phyloP scores from a whole-genome alignment of 2,329 filamentous ascomycete species.

The Myriosclerotinia curreyana region DNA sequence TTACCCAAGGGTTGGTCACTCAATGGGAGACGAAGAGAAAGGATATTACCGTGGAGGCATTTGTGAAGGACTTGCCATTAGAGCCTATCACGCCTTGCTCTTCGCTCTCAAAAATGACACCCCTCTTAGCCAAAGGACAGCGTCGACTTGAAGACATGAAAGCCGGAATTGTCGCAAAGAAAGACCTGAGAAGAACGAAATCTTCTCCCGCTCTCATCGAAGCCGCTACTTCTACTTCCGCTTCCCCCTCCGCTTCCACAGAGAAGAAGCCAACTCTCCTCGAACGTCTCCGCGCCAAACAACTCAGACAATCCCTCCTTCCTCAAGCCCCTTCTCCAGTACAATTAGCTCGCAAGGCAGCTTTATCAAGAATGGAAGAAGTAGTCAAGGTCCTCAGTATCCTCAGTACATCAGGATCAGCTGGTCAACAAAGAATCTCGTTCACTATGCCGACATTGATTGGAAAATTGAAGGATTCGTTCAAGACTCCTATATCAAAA shows the following conservation, averaged over 20 bases:
- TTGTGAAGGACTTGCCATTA: conserved; percentile 56
- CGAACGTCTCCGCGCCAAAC: conserved; percentile 72
- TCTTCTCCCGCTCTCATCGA: conserved; percentile 22
- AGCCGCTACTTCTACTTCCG: background rate
- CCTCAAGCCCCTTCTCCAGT: conserved; percentile 49
- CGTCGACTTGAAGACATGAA: conserved; percentile 67
- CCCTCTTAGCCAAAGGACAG: conserved; percentile 63
- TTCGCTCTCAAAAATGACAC: conserved; percentile 52
- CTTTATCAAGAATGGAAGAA: conserved; percentile 65
- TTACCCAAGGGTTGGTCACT: conserved; percentile 50
- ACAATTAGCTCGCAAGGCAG: conserved; percentile 59
- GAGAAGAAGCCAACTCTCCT: conserved; percentile 62
- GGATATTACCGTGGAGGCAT: conserved; percentile 38
- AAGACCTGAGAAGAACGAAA: conserved; percentile 45
- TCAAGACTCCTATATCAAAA: conserved; percentile 47
- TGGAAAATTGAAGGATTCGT: conserved; percentile 65
- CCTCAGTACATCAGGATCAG: conserved; percentile 54
- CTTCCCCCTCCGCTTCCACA: conserved; percentile 29
- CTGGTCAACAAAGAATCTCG: conserved; percentile 55
- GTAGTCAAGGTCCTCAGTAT: conserved; percentile 66
- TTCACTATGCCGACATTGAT: conserved; percentile 64
- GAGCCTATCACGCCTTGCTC: conserved; percentile 52
- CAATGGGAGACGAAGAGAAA: conserved; percentile 43
- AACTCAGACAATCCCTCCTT: conserved; percentile 49
- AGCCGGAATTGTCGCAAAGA: conserved; percentile 53